Percentiles rank a stretch among this genome's conserved stretches.
These are phyloP conservation scores for Aspergillus ochraceoroseus DNA, from an alignment of 2,329 filamentous ascomycete genomes.

Conservation along the genomic window DNA sequence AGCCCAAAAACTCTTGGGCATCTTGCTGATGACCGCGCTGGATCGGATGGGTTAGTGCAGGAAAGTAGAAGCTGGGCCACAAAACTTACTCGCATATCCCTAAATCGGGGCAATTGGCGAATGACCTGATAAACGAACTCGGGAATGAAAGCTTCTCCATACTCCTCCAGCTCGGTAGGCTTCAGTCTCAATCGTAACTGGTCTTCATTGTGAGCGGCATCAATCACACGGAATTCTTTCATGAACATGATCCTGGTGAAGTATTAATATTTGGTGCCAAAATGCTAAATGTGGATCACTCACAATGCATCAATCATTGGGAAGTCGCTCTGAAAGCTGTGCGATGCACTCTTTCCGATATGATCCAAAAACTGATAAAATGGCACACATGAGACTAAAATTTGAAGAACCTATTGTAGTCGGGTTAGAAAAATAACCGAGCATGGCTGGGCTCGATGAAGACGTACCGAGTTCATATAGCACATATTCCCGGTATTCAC, in stretches of 20 bases:
- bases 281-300: conserved; percentile 36
- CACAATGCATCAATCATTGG: conserved; percentile 91
- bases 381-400: conserved; percentile 85
- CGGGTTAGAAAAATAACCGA: background rate
- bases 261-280: conserved; percentile 8
- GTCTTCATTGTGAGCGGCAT: conserved; percentile 69
- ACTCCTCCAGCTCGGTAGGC: conserved; percentile 77
- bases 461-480: conserved; percentile 96
- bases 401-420: conserved; percentile 72
- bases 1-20: conserved; percentile 92
- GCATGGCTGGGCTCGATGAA: conserved; percentile 39
- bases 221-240: conserved; percentile 82
- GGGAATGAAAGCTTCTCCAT: conserved; percentile 84
- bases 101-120: conserved; percentile 77
- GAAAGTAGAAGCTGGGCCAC: background rate
- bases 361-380: conserved; percentile 93
- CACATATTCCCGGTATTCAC: conserved; percentile 99
- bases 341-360: conserved; percentile 72
- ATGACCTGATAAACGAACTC: conserved; percentile 96
- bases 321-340: conserved; percentile 93
- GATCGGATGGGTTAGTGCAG: conserved; percentile 5
- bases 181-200: conserved; percentile 70
- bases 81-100: conserved; percentile 74
- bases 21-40: conserved; percentile 94
- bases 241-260: conserved; percentile 80